Base-by-base conservation (phyloP, 495 filamentous ascomycete species). In the Aspergillus mulundensis region DNA sequence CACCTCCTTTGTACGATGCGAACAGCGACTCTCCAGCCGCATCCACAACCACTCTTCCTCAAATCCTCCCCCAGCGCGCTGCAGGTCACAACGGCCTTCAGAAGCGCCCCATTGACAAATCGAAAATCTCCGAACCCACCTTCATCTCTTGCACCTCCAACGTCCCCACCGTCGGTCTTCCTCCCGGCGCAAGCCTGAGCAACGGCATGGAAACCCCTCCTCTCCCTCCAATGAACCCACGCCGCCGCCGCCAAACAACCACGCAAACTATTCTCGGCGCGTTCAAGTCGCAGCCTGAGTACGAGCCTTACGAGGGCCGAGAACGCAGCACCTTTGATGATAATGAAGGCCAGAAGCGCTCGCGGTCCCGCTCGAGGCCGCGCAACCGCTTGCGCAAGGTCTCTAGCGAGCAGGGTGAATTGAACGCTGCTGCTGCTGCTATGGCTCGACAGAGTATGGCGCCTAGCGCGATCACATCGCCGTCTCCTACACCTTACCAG, bases 101-200 rank as follows among this genome's bases (percentile, higher is more conserved):
- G 52, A 94, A 90, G 74, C 82, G 82, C 36, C 74, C 81, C 0
- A 74, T 94, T 45, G 85, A 83, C 61, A 91, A 93, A 63, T 73
- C 79, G 32, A 82, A 87, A 24, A 95, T 96, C 38, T 93, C 89
- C 3, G 91, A 94, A 59, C 91, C 91, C 0, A 88, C 81, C 0
- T 87, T 95, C 53, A 69, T 93, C n/a, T 88, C 83, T 32, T 82
- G 80, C 19, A 94, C 89, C 8, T 90, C 86, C 10, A 85, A 84
- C 41, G 80, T 94, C 15, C 82, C 85, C 3, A 84, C 83, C 0
- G 77, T 88, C 12, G 79, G 81, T 38, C 73, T 89, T 3, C 85
- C 85, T 3, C 60, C 76, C 57, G 72, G 77, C 51, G 62, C 80
- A 44, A 60, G 73, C 69, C 43, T 77, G 41, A 68, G 61, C 53